These are phyloP conservation scores for Phyllostachys edulis DNA, from an alignment of 176 grass and related monocot genomes.

Conservation along the genomic window DNA sequence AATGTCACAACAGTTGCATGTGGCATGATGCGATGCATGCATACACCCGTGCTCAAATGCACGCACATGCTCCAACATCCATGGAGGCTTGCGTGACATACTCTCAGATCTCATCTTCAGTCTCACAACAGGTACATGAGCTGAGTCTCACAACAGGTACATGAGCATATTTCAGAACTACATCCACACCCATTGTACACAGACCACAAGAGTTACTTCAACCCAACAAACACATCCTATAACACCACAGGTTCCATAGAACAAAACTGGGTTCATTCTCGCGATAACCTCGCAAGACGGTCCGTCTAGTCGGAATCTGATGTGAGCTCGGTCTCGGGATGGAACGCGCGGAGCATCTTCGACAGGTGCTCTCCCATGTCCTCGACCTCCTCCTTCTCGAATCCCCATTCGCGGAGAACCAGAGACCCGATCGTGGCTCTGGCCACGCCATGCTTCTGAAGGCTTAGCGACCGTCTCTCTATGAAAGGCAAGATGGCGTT, in stretches of 20 bases:
- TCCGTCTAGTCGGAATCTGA: slow-evolving; percentile 71
- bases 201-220: not conserved
- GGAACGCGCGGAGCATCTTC: slow-evolving; percentile 54
- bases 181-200: not conserved
- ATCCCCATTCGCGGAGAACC: slow-evolving; percentile 72
- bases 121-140: too few relatives aligned
- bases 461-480: slow-evolving; percentile 55
- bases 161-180: not conserved
- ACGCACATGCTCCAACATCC: not conserved
- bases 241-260: not conserved
- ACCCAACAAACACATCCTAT: not conserved
- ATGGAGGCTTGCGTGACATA: too few relatives aligned
- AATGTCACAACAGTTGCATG: slow-evolving; percentile 20
- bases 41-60: not conserved
- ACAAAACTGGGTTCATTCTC: not conserved
- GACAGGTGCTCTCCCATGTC: slow-evolving; percentile 75
- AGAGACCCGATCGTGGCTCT: slow-evolving; percentile 55
- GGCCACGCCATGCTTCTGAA: slow-evolving; percentile 52
- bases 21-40: not conserved
- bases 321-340: slow-evolving; percentile 29
- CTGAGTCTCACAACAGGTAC: too few relatives aligned
- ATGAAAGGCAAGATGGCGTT: slow-evolving; percentile 58
- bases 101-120: too few relatives aligned
- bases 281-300: too few relatives aligned
- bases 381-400: slow-evolving; percentile 72